Percentiles rank a stretch among this genome's conserved stretches.
Conservation (phyloP, 2,329 filamentous ascomycete genomes). For the Coniochaeta sp. region DNA sequence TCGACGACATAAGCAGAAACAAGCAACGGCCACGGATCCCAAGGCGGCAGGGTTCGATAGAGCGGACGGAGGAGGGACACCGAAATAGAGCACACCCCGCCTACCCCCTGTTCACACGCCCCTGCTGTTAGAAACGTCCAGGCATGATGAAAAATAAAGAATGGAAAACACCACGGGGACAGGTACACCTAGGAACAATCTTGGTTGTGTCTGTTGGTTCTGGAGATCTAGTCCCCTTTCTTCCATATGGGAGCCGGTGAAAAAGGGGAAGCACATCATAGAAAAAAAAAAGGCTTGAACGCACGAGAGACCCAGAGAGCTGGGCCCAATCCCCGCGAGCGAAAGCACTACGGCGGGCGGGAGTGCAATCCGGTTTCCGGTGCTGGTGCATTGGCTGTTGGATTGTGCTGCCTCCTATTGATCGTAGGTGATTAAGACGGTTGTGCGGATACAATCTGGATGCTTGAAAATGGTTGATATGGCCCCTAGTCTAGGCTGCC, state of each 20-base stretch:
- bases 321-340: not conserved
- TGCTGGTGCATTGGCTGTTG: not conserved
- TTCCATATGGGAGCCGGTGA: not conserved
- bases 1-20: not conserved
- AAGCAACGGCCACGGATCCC: not conserved
- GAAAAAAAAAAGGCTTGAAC: not conserved
- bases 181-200: not conserved
- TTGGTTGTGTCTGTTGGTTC: not conserved
- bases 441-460: not conserved
- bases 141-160: no score
- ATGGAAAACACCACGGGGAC: no score
- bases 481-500: no score
- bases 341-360: not conserved
- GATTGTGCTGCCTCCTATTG: not conserved
- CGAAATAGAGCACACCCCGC: not conserved
- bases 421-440: not conserved
- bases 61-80: not conserved
- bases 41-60: not conserved
- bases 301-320: not conserved
- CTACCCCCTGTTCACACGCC: not conserved
- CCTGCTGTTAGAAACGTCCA: not conserved
- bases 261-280: not conserved
- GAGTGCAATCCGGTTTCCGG: not conserved
- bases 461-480: not conserved
- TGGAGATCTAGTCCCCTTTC: not conserved